phyloP scores from a whole-genome alignment of 805 yeast genomes.

The Yarrowia sp. region DNA sequence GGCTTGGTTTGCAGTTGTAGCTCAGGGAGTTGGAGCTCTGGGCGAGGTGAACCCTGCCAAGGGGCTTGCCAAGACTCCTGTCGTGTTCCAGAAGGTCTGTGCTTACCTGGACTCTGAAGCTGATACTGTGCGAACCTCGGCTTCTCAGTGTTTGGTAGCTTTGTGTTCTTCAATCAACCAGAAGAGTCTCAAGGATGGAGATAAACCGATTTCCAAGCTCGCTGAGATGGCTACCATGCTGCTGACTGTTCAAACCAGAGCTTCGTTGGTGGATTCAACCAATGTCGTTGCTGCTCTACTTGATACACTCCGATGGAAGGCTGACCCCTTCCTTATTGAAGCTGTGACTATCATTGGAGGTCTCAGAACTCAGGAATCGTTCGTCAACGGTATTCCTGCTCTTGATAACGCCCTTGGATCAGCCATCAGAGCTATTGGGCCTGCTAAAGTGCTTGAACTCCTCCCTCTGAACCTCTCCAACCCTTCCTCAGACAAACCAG shows the following conservation, averaged over 20 bases:
- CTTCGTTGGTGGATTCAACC: conserved; percentile 71
- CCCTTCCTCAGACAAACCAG: conserved; percentile 54
- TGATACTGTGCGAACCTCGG: conserved; percentile 63
- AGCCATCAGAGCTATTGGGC: conserved; percentile 79
- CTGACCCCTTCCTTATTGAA: conserved; percentile 67
- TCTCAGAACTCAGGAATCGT: conserved; percentile 80
- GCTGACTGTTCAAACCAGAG: conserved; percentile 69
- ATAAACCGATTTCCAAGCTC: conserved; percentile 45
- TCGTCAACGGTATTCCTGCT: conserved; percentile 60
- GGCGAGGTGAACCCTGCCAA: conserved; percentile 51
- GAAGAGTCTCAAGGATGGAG: conserved; percentile 47
- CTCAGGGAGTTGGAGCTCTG: conserved; percentile 68
- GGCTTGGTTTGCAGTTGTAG: conserved; percentile 92
- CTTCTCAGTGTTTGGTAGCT: conserved; percentile 84
- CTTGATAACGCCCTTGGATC: conserved; percentile 79
- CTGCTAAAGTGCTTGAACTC: conserved; percentile 69
- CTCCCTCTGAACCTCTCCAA: conserved; percentile 77
- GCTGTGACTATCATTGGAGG: conserved; percentile 74
- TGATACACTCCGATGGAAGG: conserved; percentile 58
- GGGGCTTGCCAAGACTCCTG: conserved; percentile 57
- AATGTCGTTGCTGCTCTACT: conserved; percentile 64
- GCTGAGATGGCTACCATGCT: conserved; percentile 58
- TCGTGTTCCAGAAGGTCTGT: conserved; percentile 54
- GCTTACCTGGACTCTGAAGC: conserved; percentile 68
- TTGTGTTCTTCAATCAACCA: conserved; percentile 66